phyloP scores from a whole-genome alignment of 225 moss, liverwort and hornwort genomes.

The Sphagnum tenellum region DNA sequence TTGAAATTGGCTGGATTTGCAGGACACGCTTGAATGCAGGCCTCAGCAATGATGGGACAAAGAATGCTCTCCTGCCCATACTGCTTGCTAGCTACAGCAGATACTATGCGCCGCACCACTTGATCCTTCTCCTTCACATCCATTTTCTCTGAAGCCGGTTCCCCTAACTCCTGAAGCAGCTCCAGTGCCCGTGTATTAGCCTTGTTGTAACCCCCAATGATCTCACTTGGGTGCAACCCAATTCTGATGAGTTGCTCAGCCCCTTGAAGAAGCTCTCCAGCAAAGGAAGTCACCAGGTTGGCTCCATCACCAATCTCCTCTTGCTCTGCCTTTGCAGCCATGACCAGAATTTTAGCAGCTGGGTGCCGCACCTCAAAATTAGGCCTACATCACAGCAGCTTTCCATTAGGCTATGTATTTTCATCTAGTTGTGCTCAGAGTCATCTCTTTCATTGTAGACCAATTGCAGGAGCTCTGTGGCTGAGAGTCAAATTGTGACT shows the following conservation, averaged over 20 bases:
- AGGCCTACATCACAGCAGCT: no score
- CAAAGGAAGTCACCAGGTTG: slow-evolving; percentile 77
- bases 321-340: slow-evolving; percentile 86
- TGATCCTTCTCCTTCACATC: slow-evolving; percentile 57
- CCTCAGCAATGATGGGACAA: slow-evolving; percentile 59
- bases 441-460: no score
- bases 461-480: no score
- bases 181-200: slow-evolving; percentile 46
- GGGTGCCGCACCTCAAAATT: slow-evolving; percentile 72
- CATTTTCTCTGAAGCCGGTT: slow-evolving; percentile 57
- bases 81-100: slow-evolving; percentile 70
- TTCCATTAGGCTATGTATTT: no score
- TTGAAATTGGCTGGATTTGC: slow-evolving; percentile 81
- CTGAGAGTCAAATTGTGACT: no score
- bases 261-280: slow-evolving; percentile 74
- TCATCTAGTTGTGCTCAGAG: no score
- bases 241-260: slow-evolving; percentile 83
- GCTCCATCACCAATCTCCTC: slow-evolving; percentile 90
- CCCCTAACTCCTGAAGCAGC: slow-evolving; percentile 46
- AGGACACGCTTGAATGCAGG: slow-evolving; percentile 78
- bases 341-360: slow-evolving; percentile 71
- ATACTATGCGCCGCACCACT: slow-evolving; percentile 54
- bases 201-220: slow-evolving; percentile 63
- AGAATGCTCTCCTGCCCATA: slow-evolving; percentile 73
- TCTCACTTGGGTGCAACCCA: slow-evolving; percentile 88